Evolutionary conservation across 305 asterid genomes (phyloP), one percentile per base, ranked within the genome.

Genomic region (Coffea humblotiana): DNA sequence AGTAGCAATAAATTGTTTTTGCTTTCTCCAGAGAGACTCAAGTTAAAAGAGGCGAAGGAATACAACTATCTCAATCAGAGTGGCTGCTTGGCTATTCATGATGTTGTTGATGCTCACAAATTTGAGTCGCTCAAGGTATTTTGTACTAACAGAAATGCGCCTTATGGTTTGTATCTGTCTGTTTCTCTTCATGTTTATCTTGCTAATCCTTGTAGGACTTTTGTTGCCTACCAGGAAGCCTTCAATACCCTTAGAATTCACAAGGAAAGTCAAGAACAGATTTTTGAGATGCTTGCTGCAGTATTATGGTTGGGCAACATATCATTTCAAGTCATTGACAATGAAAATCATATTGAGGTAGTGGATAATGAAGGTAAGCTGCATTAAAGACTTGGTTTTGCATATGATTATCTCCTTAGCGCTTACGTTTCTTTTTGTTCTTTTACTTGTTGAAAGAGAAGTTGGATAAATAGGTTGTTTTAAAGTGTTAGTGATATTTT

Each of bases 231-330:
- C 75, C 88, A 96, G 99, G 97, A 83, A 81, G 97, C 97, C 79
- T 82, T 94, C 72, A 83, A 87, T 83, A 79, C 88, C 75, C 80
- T 90, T 67, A 69, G 86, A 86, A 94, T 96, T 81, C 81, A 89
- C 87, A 86, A 89, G 85, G 94, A 92, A 80, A 92, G 90, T 69
- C 98, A 96, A 87, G 92, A 91, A 84, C 89, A 84, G 83, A 92
- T 84, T 80, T 91, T 93, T 84, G 92, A 90, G 91, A 88, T 94
- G 93, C 88, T 96, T 87, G 96, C 98, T 76, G 97, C 97, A 71
- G 94, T 96, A 81, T 84, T 96, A 87, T 96, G 99, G 99, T 87
- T 96, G 85, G 98, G 99, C 76, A 94, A 96, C 90, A 92, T 93
- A 85, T 90, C 96, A 35, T 96, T 96, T 89, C 82, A 86, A 72